These are phyloP conservation scores for Senna siamea DNA, from an alignment of 306 rosid genomes.

Conservation along the genomic window DNA sequence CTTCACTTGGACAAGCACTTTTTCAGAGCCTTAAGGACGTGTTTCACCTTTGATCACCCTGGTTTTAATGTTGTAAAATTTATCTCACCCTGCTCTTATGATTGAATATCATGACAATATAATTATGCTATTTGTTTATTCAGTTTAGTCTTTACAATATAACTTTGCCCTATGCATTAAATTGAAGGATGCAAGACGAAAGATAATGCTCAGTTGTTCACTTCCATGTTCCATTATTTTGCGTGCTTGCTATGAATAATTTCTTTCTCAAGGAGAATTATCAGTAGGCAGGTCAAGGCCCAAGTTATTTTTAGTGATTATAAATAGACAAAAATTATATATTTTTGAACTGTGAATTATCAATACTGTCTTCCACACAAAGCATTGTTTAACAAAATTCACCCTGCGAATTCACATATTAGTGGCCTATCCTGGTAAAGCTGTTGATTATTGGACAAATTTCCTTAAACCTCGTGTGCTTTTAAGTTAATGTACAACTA, in stretches of 20 bases:
- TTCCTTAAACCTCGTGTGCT: background rate
- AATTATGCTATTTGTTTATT: conserved; percentile 6
- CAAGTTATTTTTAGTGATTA: background rate
- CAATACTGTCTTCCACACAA: background rate
- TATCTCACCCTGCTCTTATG: conserved; percentile 8
- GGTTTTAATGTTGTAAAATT: background rate
- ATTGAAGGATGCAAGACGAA: conserved; percentile 14
- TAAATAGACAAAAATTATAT: background rate
- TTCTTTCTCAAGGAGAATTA: no score
- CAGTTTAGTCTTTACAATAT: background rate
- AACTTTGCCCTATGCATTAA: conserved; percentile 13
- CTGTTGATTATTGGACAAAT: conserved; percentile 5
- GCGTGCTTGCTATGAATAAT: no score
- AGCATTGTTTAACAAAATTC: conserved; percentile 17
- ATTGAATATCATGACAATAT: conserved; percentile 12
- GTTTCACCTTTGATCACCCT: no score
- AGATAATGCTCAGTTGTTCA: background rate
- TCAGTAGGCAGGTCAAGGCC: background rate
- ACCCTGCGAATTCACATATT: background rate
- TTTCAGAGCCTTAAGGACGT: no score
- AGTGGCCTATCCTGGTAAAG: background rate
- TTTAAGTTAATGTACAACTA: no score
- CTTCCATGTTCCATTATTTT: background rate
- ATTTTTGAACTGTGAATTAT: background rate
- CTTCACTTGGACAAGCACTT: no score